Evolutionary conservation across 768 basidiomycete genomes (phyloP).

Genomic region (Tremella yokohamensis): DNA sequence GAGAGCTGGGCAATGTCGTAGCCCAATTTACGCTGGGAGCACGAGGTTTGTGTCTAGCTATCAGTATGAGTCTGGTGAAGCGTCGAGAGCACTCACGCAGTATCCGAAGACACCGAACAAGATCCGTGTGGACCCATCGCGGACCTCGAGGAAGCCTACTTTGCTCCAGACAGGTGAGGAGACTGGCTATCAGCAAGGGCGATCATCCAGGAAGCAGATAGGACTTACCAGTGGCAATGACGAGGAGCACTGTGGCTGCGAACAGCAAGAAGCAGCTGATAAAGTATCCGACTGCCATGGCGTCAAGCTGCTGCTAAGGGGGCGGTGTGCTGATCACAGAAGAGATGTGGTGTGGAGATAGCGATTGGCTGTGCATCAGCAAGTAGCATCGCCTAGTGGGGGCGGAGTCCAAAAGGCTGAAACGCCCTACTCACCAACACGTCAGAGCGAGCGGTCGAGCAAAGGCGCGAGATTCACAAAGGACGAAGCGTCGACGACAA

Average conservation of each 20-base stretch:
- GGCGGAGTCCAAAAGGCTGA: too few species aligned
- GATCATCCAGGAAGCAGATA: neutral
- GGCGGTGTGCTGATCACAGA: neutral
- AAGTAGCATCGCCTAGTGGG: too few species aligned
- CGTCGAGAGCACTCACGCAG: conserved; percentile 13
- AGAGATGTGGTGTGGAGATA: neutral
- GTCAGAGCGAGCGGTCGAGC: too few species aligned
- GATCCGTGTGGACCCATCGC: neutral
- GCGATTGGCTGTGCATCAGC: neutral
- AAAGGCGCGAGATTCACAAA: too few species aligned
- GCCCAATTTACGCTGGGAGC: conserved; percentile 17
- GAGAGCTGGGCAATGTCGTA: conserved; percentile 29
- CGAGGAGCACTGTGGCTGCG: conserved; percentile 28
- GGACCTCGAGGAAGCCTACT: conserved; percentile 36
- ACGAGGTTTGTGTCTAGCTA: conserved; percentile 7
- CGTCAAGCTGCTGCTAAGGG: neutral
- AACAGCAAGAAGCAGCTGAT: conserved; percentile 37
- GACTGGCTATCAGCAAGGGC: conserved; percentile 11
- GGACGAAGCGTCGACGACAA: too few species aligned
- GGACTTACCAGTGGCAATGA: conserved; percentile 38
- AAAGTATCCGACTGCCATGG: conserved; percentile 22
- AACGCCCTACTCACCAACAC: too few species aligned
- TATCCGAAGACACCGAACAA: conserved; percentile 44
- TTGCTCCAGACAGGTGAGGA: conserved; percentile 33
- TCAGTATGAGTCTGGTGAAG: neutral